These are phyloP conservation scores for Pluteus cervinus DNA, from an alignment of 768 basidiomycete species.

Conservation along the genomic window DNA sequence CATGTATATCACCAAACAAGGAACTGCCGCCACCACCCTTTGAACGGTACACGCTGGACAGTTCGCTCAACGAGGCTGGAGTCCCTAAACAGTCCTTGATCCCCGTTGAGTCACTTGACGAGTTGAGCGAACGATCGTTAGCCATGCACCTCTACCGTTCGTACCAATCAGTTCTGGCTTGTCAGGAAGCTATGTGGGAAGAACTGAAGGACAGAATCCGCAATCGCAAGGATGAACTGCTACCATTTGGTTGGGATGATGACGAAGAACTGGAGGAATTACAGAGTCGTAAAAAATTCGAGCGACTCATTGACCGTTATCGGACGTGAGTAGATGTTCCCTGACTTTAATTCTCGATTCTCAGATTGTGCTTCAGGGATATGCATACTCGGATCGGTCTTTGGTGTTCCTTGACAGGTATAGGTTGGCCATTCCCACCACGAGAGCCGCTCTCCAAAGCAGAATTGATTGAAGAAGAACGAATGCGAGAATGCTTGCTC, in stretches of 20 bases:
- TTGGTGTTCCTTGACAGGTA: slow-evolving; percentile 54
- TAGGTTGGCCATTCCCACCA: slow-evolving; percentile 54
- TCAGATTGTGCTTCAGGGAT: slow-evolving; percentile 34
- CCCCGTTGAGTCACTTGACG: slow-evolving; percentile 34
- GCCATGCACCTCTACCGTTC: slow-evolving; percentile 67
- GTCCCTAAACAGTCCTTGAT: slow-evolving; percentile 24
- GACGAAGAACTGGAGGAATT: slow-evolving; percentile 56
- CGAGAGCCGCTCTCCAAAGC: slow-evolving; percentile 64
- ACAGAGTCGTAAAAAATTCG: slow-evolving; percentile 52
- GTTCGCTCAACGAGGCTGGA: slow-evolving; percentile 38
- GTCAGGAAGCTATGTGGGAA: slow-evolving; percentile 76
- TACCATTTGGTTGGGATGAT: slow-evolving; percentile 64
- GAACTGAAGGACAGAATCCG: slow-evolving; percentile 58
- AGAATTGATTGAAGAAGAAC: slow-evolving; percentile 62
- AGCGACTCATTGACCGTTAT: slow-evolving; percentile 53
- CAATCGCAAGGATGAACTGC: slow-evolving; percentile 47
- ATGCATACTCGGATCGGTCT: slow-evolving; percentile 59
- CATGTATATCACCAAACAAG: slow-evolving; percentile 8
- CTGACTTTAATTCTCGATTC: slow-evolving; percentile 1
- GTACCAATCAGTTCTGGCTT: slow-evolving; percentile 57
- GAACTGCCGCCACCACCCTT: slow-evolving; percentile 15
- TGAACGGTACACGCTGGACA: slow-evolving; percentile 40
- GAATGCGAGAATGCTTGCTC: slow-evolving; percentile 53
- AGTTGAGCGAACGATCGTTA: slow-evolving; percentile 51
- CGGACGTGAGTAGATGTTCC: slow-evolving; percentile 33